These are phyloP conservation scores for Globisporangium apiculatum DNA, from an alignment of 352 stramenopile species.

Conservation along the genomic window DNA sequence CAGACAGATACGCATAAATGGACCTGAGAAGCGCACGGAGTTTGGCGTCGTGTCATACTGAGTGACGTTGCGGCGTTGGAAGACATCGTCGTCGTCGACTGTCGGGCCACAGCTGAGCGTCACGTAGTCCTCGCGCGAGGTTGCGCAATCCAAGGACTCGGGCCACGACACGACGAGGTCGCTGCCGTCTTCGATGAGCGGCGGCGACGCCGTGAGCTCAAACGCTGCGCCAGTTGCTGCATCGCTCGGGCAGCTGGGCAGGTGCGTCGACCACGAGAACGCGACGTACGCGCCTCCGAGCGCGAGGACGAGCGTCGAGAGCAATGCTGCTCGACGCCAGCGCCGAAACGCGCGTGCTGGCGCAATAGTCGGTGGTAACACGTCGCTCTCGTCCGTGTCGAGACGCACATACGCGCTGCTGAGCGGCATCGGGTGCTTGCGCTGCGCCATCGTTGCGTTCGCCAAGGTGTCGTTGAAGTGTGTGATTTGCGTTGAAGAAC, in stretches of 20 bases:
- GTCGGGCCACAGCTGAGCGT: conserved; percentile 59
- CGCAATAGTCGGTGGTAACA: neutral
- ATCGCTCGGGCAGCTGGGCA: neutral
- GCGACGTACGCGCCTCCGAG: conserved; percentile 4
- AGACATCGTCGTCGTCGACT: conserved; percentile 34
- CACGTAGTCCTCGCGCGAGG: conserved; percentile 33
- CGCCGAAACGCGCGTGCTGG: neutral
- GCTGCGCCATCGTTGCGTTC: neutral
- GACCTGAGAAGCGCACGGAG: conserved; percentile 47
- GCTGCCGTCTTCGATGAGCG: conserved; percentile 30
- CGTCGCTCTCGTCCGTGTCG: neutral
- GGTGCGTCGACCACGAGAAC: neutral
- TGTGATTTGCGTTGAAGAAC: neutral
- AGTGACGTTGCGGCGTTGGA: conserved; percentile 29
- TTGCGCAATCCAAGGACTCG: conserved; percentile 10
- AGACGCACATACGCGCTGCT: neutral
- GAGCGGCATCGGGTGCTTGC: neutral
- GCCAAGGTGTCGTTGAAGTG: neutral
- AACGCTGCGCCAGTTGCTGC: neutral
- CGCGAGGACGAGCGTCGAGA: conserved; percentile 2
- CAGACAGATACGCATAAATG: conserved; percentile 2
- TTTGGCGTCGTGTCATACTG: conserved; percentile 18
- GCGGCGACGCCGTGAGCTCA: conserved; percentile 20
- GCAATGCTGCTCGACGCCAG: neutral
- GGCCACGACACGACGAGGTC: conserved; percentile 52